Conservation (phyloP, 78 protist genomes). For the Chrysochromulina parva region DNA sequence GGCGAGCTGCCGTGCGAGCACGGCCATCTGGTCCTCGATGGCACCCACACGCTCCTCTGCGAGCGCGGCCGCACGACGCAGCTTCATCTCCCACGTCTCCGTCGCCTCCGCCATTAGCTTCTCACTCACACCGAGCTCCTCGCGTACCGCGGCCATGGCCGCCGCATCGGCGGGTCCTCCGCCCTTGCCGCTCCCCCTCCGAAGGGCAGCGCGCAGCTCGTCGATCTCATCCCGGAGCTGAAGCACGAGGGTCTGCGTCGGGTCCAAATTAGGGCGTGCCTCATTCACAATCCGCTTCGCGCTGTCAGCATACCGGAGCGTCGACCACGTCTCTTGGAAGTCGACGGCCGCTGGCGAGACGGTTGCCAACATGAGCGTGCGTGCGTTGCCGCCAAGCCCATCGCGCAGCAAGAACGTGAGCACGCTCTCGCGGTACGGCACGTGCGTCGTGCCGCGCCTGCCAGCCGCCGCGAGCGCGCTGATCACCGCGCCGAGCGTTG, state of each 20-base stretch:
- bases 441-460: background rate
- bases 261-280: background rate
- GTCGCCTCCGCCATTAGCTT: too few relatives aligned
- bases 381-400: constrained; percentile 46
- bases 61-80: background rate
- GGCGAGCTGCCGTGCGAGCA: too few relatives aligned
- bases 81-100: too few relatives aligned
- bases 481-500: constrained; percentile 42
- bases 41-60: background rate
- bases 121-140: too few relatives aligned
- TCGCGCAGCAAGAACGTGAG: background rate
- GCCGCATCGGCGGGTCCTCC: too few relatives aligned
- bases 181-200: too few relatives aligned
- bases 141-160: too few relatives aligned
- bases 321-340: constrained; percentile 24
- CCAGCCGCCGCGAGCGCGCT: background rate
- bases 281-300: background rate
- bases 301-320: background rate
- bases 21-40: background rate
- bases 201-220: too few relatives aligned
- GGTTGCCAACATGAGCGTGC: constrained; percentile 40
- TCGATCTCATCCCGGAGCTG: too few relatives aligned
- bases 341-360: constrained; percentile 32
- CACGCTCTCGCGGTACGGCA: background rate
- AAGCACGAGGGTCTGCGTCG: too few relatives aligned